Evolutionary conservation across 163 green algal genomes (phyloP).

Genomic region (Scenedesmus sp.): DNA sequence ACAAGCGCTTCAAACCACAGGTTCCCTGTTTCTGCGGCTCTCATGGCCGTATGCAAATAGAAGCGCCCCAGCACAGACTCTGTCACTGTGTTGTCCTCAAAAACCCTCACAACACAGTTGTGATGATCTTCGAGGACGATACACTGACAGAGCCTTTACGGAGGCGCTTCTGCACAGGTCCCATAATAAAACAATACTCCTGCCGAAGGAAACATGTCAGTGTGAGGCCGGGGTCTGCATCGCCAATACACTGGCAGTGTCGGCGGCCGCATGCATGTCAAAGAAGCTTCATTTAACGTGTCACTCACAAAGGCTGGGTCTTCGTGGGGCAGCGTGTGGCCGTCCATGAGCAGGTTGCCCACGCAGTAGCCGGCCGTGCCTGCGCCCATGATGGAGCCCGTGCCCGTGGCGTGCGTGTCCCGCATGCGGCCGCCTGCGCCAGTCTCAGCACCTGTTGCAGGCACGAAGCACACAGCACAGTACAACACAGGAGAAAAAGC

Average conservation of each 20-base stretch:
- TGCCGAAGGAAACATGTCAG: no score
- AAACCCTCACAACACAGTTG: not conserved
- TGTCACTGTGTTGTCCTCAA: not conserved
- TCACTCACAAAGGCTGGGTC: constrained; percentile 44
- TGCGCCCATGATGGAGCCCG: constrained; percentile 95
- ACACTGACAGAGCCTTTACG: no score
- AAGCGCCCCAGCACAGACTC: not conserved
- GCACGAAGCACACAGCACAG: not conserved
- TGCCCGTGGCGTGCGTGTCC: constrained; percentile 99
- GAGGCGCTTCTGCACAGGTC: no score
- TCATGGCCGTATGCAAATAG: no score
- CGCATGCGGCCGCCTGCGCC: constrained; percentile 96
- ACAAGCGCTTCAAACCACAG: no score
- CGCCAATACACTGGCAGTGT: no score
- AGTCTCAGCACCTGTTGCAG: constrained; percentile 93
- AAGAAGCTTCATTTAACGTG: no score
- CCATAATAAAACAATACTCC: no score
- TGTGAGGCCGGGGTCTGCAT: no score
- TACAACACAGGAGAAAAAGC: not conserved
- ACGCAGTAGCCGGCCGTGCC: constrained; percentile 97
- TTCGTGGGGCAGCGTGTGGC: constrained; percentile 44
- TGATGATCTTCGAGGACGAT: no score
- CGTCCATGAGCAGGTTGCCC: constrained; percentile 89
- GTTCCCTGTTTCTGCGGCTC: no score
- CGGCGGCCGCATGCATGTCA: no score